These are phyloP conservation scores for Candida labiduridarum DNA, from an alignment of 1,139 yeast genomes.

Conservation along the genomic window DNA sequence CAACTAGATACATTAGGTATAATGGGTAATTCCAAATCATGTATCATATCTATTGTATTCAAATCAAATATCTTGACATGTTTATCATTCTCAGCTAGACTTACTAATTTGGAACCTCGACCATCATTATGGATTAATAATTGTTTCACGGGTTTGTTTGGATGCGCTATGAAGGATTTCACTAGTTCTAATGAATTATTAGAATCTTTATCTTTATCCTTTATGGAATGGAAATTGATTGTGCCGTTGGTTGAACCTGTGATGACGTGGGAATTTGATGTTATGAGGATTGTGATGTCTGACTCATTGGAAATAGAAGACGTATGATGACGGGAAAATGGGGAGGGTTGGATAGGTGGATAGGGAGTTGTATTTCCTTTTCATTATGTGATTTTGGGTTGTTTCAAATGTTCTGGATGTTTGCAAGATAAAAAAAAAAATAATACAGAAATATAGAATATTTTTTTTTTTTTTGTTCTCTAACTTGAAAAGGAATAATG, in stretches of 20 bases:
- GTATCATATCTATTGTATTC: constrained; percentile 42
- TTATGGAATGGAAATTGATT: constrained; percentile 1
- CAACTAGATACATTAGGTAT: constrained; percentile 20
- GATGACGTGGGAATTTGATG: neutral
- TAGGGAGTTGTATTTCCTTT: neutral
- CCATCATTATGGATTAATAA: constrained; percentile 11
- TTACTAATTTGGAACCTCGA: constrained; percentile 31
- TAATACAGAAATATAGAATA: too few relatives aligned
- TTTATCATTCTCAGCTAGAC: constrained; percentile 30
- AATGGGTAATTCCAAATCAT: constrained; percentile 27
- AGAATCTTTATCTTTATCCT: neutral
- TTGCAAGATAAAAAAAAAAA: too few relatives aligned
- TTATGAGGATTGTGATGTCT: neutral
- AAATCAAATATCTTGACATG: constrained; percentile 43
- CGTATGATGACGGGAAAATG: neutral
- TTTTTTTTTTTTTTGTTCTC: neutral
- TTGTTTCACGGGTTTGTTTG: constrained; percentile 4
- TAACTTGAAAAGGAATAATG: neutral
- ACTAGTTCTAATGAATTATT: neutral
- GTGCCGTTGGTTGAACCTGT: constrained; percentile 4
- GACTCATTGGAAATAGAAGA: neutral
- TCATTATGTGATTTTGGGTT: too few relatives aligned
- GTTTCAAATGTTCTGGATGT: too few relatives aligned
- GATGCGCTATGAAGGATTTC: constrained; percentile 1
- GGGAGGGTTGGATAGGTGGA: neutral